phyloP scores from a whole-genome alignment of 768 basidiomycete genomes.

The Boletus pseudo-olivaceus region DNA sequence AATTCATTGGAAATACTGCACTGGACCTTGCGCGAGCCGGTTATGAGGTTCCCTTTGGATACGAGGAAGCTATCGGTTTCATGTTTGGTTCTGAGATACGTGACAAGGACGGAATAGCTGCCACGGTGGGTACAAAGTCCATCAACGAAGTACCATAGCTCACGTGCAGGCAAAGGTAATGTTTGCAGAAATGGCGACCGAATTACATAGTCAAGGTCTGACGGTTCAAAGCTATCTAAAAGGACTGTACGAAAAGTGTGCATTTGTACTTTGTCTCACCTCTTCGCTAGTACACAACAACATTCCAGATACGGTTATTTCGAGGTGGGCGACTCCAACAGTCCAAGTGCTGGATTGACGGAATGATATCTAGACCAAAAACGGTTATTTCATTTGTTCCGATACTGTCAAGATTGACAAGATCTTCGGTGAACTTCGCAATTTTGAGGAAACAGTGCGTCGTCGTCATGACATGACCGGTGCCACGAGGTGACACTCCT shows the following conservation, averaged over 20 bases:
- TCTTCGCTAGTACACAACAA: not conserved
- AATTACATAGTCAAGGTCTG: slow-evolving; percentile 47
- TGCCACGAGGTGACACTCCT: not conserved
- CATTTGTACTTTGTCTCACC: not conserved
- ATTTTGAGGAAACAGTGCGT: slow-evolving; percentile 43
- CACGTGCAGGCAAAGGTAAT: slow-evolving; percentile 41
- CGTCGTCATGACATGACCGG: not conserved
- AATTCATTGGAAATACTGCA: slow-evolving; percentile 85
- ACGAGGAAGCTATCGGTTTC: slow-evolving; percentile 91
- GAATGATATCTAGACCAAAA: slow-evolving; percentile 54
- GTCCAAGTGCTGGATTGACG: not conserved
- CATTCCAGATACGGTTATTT: slow-evolving; percentile 69
- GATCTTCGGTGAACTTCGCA: slow-evolving; percentile 68
- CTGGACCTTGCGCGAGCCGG: slow-evolving; percentile 61
- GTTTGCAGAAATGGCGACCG: slow-evolving; percentile 65
- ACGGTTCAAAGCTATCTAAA: slow-evolving; percentile 56
- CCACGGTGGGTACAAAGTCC: slow-evolving; percentile 48
- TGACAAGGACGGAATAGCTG: slow-evolving; percentile 87
- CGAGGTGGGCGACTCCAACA: slow-evolving; percentile 41
- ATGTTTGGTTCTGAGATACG: slow-evolving; percentile 79
- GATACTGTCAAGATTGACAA: slow-evolving; percentile 60
- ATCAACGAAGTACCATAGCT: not conserved
- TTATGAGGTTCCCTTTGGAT: slow-evolving; percentile 74
- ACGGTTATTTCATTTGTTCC: slow-evolving; percentile 78
- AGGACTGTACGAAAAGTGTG: slow-evolving; percentile 59